Percentiles rank a stretch among this genome's conserved stretches.
Evolutionary conservation across 2,329 filamentous ascomycete genomes (phyloP).

Genomic region (Hymenoscyphus infarciens): DNA sequence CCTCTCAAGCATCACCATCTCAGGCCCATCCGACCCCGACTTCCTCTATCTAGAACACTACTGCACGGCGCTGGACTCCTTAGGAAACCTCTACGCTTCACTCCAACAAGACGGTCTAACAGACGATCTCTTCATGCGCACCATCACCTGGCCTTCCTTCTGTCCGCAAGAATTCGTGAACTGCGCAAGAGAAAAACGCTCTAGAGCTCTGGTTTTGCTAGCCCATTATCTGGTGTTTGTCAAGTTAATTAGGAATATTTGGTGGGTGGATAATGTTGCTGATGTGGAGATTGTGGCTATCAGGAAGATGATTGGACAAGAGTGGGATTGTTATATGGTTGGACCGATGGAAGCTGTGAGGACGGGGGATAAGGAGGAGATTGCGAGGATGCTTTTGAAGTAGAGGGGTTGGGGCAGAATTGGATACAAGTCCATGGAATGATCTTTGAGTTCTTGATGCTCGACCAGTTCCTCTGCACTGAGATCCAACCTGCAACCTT

Average conservation of each 20-base stretch:
- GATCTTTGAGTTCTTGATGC: too few species aligned
- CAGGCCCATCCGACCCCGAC: slow-evolving; percentile 23
- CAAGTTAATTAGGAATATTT: slow-evolving; percentile 21
- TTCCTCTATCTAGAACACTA: slow-evolving; percentile 25
- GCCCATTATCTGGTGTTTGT: slow-evolving; percentile 25
- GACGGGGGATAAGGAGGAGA: slow-evolving; percentile 13
- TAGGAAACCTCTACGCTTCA: slow-evolving; percentile 30
- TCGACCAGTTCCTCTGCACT: too few species aligned
- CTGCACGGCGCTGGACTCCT: slow-evolving; percentile 26
- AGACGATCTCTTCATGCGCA: slow-evolving; percentile 23
- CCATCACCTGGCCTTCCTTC: slow-evolving; percentile 29
- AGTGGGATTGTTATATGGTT: slow-evolving; percentile 16
- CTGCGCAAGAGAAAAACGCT: slow-evolving; percentile 17
- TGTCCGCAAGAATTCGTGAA: slow-evolving; percentile 17
- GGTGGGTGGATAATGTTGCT: slow-evolving; percentile 25
- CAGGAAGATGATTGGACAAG: slow-evolving; percentile 8
- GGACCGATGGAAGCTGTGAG: slow-evolving; percentile 16
- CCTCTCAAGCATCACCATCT: slow-evolving; percentile 23
- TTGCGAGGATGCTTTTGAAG: slow-evolving; percentile 28
- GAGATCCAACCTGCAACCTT: too few species aligned
- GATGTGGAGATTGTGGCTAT: slow-evolving; percentile 21
- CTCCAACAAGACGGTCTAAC: slow-evolving; percentile 27
- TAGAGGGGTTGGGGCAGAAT: background rate
- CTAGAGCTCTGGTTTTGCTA: slow-evolving; percentile 23
- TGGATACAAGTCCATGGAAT: too few species aligned